Evolutionary conservation across 495 filamentous ascomycete genomes (phyloP), one percentile per base, ranked within the genome.

Genomic region (Penicillium pancosmium): DNA sequence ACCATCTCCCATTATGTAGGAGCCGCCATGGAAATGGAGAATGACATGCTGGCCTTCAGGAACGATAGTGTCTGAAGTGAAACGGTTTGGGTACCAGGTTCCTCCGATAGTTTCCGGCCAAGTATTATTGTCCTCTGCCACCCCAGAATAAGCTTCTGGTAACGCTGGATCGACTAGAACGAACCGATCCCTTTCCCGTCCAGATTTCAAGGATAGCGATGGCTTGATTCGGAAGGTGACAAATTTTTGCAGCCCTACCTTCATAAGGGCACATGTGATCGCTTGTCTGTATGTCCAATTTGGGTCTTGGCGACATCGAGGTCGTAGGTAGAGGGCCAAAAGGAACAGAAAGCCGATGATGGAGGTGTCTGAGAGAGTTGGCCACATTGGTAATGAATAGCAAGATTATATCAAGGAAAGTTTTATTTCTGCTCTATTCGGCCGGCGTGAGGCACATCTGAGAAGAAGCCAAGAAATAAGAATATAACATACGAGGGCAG

Each of bases 1-100:
- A 25, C 61, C 65, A 52, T 59, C 52, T 16, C 65, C 65, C 34
- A 53, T 11, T 27, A 63, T 58, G 33, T 58, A 63, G 27, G 60
- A 58, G n/a, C 60, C 60, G 36, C 60, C 60, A 40, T 63, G 60
- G 58, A 15, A 72, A 71, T 63, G 74, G 68, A 53, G 75, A 67
- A 78, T 63, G n/a, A 83, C 65, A 27, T 61, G 55, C 13, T 57
- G 47, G 7, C 44, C 54, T 25, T 66, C 49, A 3, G 53, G 36
- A 25, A 53, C 49, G 52, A 23, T 47, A 27, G 46, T n/a, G 23
- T 50, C 55, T 18, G 52, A 48, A 3, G 54, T 40, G 25, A 57
- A 64, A 18, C 53, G 57, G 13, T 40, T 56, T 7, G 74, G 73
- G 56, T 73, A 75, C 75, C 74, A 77, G 5, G 67, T 75, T 3